These are phyloP conservation scores for Xanthoconium separans DNA, from an alignment of 1,284 basidiomycete species.

Conservation along the genomic window DNA sequence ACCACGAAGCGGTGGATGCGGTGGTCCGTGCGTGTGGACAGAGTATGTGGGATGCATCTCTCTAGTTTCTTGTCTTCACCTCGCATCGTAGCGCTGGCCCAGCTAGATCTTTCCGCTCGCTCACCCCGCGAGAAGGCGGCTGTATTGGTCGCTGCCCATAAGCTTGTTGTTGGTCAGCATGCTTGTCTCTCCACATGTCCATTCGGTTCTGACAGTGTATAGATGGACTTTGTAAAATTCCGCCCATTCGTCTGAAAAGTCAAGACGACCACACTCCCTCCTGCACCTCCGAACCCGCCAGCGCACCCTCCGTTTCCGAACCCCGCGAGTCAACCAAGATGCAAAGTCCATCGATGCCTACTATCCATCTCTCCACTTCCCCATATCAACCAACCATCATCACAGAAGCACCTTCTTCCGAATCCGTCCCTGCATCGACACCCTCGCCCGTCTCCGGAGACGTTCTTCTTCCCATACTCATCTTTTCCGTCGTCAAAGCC, in stretches of 20 bases:
- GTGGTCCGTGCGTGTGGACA: slow-evolving; percentile 76
- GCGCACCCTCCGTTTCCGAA: not conserved
- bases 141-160: slow-evolving; percentile 80
- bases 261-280: slow-evolving; percentile 52
- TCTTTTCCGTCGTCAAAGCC: slow-evolving; percentile 86
- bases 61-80: not conserved
- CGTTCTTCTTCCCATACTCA: slow-evolving; percentile 84
- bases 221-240: slow-evolving; percentile 71
- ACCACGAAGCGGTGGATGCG: slow-evolving; percentile 55
- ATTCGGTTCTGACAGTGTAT: not conserved
- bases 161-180: slow-evolving; percentile 69
- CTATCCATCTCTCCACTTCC: not conserved
- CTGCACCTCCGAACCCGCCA: slow-evolving; percentile 6
- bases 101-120: slow-evolving; percentile 59
- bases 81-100: slow-evolving; percentile 57
- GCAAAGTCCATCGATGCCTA: not conserved
- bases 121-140: slow-evolving; percentile 80
- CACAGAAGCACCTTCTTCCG: slow-evolving; percentile 17
- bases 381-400: slow-evolving; percentile 24
- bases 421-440: slow-evolving; percentile 28
- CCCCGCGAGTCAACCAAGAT: not conserved
- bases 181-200: not conserved
- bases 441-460: slow-evolving; percentile 66
- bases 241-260: slow-evolving; percentile 63
- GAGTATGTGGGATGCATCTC: slow-evolving; percentile 47